A percentile compares a stretch with the other conserved stretches of the same genome.
phyloP scores from a whole-genome alignment of 73 alveolate species.

The Tetrahymena borealis region DNA sequence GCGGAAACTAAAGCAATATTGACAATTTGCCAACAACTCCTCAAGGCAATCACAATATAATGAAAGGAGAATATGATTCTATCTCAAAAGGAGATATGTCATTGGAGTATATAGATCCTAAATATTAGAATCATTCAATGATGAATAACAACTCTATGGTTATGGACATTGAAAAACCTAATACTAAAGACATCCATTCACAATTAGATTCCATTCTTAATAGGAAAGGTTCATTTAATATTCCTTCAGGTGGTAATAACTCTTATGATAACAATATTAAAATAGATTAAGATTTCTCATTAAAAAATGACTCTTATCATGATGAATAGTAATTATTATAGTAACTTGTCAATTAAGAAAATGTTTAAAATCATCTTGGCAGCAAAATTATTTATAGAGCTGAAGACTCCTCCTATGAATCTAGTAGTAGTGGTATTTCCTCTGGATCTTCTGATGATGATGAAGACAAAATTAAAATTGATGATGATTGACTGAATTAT shows the following conservation, averaged over 20 bases:
- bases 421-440: background rate
- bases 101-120: background rate
- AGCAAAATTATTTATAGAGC: background rate
- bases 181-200: background rate
- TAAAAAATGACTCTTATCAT: background rate
- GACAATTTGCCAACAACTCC: background rate
- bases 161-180: background rate
- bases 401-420: background rate
- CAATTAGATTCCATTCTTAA: background rate
- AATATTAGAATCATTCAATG: background rate
- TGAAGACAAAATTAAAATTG: background rate
- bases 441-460: background rate
- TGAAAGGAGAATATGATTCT: background rate
- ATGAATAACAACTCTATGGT: background rate
- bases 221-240: background rate
- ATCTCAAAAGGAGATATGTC: background rate
- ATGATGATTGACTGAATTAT: background rate
- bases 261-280: background rate
- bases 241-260: background rate
- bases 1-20: background rate
- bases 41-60: background rate
- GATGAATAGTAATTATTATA: background rate
- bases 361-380: background rate
- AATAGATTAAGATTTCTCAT: background rate
- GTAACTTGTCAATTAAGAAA: background rate